A percentile compares a stretch with the other conserved stretches of the same genome.
These are phyloP conservation scores for Oenanthe javanica DNA, from an alignment of 140 eudicot species.

Conservation along the genomic window DNA sequence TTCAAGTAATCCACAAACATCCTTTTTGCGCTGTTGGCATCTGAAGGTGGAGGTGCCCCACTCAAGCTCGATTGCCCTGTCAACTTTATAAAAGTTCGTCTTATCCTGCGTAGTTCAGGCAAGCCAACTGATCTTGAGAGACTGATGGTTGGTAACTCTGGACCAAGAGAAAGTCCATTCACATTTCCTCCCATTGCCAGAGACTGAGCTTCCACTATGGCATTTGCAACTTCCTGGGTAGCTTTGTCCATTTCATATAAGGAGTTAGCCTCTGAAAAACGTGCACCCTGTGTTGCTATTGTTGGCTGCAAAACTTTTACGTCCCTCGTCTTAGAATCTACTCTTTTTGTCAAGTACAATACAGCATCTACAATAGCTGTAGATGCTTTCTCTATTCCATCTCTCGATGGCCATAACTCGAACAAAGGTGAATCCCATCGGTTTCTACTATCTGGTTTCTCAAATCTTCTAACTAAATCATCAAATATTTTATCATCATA, in stretches of 20 bases:
- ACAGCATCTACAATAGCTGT: slow-evolving; percentile 64
- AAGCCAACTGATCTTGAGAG: slow-evolving; percentile 63
- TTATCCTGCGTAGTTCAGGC: slow-evolving; percentile 82
- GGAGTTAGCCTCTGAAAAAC: slow-evolving; percentile 69
- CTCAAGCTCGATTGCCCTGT: slow-evolving; percentile 93
- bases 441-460: slow-evolving; percentile 77
- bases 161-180: slow-evolving; percentile 53
- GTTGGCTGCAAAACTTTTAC: slow-evolving; percentile 87
- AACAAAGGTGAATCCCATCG: slow-evolving; percentile 95
- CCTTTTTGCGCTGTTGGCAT: slow-evolving; percentile 88
- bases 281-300: slow-evolving; percentile 75
- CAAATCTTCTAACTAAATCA: slow-evolving; percentile 79
- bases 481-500: slow-evolving; percentile 65
- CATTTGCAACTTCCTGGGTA: slow-evolving; percentile 70
- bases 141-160: slow-evolving; percentile 47
- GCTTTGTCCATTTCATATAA: slow-evolving; percentile 91
- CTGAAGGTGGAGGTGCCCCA: slow-evolving; percentile 90
- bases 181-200: slow-evolving; percentile 77
- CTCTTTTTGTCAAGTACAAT: slow-evolving; percentile 61
- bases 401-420: slow-evolving; percentile 65
- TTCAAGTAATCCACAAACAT: slow-evolving; percentile 94
- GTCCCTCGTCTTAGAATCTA: slow-evolving; percentile 76
- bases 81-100: slow-evolving; percentile 78
- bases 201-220: slow-evolving; percentile 75
- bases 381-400: slow-evolving; percentile 53